A percentile compares a stretch with the other conserved stretches of the same genome.
Evolutionary conservation across 306 rosid genomes (phyloP).

Genomic region (Citrullus amarus): DNA sequence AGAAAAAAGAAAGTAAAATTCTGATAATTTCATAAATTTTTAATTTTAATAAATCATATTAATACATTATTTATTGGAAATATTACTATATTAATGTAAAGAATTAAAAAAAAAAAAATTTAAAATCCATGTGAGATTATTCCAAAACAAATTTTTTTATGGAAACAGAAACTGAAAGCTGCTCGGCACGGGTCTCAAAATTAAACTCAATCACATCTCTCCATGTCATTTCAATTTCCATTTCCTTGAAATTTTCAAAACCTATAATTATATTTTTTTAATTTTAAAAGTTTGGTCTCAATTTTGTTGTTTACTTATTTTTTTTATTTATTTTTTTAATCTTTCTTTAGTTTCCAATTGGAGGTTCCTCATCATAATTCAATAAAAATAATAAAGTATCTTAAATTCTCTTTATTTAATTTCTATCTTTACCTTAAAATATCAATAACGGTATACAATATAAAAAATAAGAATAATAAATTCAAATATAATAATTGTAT

Average conservation of each 20-base stretch:
- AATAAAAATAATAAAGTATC: background rate
- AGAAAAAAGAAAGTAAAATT: background rate
- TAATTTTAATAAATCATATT: background rate
- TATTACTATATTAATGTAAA: background rate
- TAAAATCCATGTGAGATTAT: background rate
- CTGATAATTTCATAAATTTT: background rate
- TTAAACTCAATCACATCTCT: background rate
- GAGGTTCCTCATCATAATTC: background rate
- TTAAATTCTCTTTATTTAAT: too few species aligned
- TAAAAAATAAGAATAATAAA: too few species aligned
- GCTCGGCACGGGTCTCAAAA: background rate
- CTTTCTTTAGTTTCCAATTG: too few species aligned
- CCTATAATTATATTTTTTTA: background rate
- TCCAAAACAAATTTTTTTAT: background rate
- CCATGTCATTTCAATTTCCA: background rate
- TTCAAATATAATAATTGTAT: too few species aligned
- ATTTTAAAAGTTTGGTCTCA: background rate
- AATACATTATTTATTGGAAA: background rate
- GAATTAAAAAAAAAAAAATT: background rate
- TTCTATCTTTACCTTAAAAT: background rate
- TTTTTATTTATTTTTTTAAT: too few species aligned
- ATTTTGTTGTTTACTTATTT: too few species aligned
- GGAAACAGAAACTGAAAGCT: background rate
- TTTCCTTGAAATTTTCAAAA: background rate
- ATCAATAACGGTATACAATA: too few species aligned